Base-by-base conservation (phyloP, 2,329 filamentous ascomycete genomes). In the Fusarium buharicum region DNA sequence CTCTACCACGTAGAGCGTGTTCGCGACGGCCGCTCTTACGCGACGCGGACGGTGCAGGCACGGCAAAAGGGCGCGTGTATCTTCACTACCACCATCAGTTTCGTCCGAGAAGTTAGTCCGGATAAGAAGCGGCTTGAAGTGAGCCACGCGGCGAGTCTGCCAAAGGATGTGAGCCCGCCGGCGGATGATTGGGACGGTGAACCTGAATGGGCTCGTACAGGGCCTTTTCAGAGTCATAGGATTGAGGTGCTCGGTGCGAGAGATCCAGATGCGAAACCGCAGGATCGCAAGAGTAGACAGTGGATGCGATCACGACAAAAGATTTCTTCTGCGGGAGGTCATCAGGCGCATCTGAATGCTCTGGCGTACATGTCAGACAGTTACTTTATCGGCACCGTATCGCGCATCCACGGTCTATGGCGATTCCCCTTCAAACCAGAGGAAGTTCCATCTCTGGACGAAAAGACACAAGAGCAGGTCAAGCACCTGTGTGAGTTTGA, bases 1-100 rank as follows among this genome's bases (percentile, higher is more conserved):
- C 84, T 97, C 61, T 98, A 97, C 80, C 92, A 97, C 74, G 95
- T 99, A 41, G 95, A 98, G 80, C 86, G 91, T 48, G 92, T 99
- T 43, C 89, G 95, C 51, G 92, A 96, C 73, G 95, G 95, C 9
- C 88, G 90, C 57, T 93, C 90, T 47, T 99, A 93, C 75, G 89
- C 92, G 50, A 98, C 95, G 33, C 85, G 95, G 50, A 98, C 94
- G 1, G 95, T 99, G n/a, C 94, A 98, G 78, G 95, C 95, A 28
- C 84, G 93, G 24, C 95, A 99, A 79, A 84, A 88, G 36, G 95
- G 93, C 10, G 86, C 87, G 58, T 91, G 90, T 72, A 98, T 99
- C 78, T 98, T 98, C 79, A 98, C 94, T 16, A 95, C 92, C 2
- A 99, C 94, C 6, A 87, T 96, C 77, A 95, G 90, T 62, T 98